A percentile compares a stretch with the other conserved stretches of the same genome.
Conservation (phyloP, 352 stramenopile species). For the Globisporangium takayamanum region DNA sequence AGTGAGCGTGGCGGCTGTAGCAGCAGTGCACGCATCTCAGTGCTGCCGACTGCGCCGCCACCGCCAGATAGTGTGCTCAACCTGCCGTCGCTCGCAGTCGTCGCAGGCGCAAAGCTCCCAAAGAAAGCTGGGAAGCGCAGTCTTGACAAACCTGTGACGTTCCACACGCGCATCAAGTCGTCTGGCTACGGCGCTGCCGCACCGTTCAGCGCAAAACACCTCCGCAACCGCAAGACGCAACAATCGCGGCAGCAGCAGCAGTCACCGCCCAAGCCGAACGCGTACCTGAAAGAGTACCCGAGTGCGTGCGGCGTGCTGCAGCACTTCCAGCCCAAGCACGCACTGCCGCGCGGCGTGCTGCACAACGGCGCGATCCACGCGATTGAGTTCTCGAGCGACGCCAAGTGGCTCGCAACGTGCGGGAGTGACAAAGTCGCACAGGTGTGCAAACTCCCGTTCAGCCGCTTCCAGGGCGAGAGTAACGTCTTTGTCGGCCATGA, state of each 20-base stretch:
- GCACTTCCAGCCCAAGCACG: constrained; percentile 50
- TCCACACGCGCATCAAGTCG: constrained; percentile 72
- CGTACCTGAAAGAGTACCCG: constrained; percentile 71
- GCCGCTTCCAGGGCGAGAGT: constrained; percentile 53
- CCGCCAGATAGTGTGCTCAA: constrained; percentile 54
- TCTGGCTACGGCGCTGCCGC: constrained; percentile 61
- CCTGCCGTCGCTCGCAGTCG: constrained; percentile 27
- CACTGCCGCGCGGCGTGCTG: constrained; percentile 40
- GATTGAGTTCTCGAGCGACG: constrained; percentile 73
- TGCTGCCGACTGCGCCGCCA: constrained; percentile 42
- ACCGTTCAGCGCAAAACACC: constrained; percentile 24
- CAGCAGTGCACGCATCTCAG: constrained; percentile 23
- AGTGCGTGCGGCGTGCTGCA: constrained; percentile 47
- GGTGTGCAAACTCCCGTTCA: constrained; percentile 64
- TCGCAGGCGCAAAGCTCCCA: constrained; percentile 8
- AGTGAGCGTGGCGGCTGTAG: not conserved
- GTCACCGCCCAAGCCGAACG: constrained; percentile 17
- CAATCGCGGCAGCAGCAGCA: not conserved
- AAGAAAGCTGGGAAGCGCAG: constrained; percentile 15
- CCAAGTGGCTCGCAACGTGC: constrained; percentile 63
- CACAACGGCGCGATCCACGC: constrained; percentile 66
- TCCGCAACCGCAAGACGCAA: constrained; percentile 20
- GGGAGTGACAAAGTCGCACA: constrained; percentile 60
- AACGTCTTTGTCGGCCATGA: constrained; percentile 69
- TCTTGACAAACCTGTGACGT: constrained; percentile 74